These are phyloP conservation scores for Pythium coloratum DNA, from an alignment of 352 stramenopile species.

Conservation along the genomic window DNA sequence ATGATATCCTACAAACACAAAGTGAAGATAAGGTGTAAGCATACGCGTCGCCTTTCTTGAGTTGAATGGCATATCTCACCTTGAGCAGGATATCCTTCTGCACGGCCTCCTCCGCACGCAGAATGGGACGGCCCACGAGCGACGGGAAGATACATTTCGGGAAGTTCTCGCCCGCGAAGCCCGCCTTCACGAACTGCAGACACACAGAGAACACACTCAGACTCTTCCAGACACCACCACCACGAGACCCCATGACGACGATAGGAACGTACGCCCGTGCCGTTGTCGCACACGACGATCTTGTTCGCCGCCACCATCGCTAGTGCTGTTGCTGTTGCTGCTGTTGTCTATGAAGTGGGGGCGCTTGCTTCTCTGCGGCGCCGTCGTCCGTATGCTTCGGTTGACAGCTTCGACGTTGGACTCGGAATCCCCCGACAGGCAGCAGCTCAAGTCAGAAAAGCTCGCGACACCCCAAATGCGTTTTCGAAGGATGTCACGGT, in stretches of 20 bases:
- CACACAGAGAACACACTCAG: conserved; percentile 10
- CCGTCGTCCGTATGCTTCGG: conserved; percentile 10
- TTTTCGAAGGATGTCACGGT: conserved; percentile 9
- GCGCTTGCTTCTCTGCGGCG: neutral
- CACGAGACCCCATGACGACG: neutral
- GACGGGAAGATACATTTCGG: conserved; percentile 94
- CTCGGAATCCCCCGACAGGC: conserved; percentile 16
- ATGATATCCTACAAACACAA: conserved; percentile 86
- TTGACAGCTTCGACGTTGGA: conserved; percentile 24
- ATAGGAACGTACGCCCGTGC: conserved; percentile 65
- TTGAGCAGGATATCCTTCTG: conserved; percentile 87
- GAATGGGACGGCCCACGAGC: conserved; percentile 92
- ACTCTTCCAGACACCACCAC: no score
- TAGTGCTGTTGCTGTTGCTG: neutral
- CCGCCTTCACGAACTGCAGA: conserved; percentile 87
- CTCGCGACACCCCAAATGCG: conserved; percentile 8
- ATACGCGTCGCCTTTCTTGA: no score
- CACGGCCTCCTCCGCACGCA: conserved; percentile 92
- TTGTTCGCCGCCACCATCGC: conserved; percentile 85
- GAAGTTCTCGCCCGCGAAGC: conserved; percentile 95
- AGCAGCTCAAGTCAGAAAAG: conserved; percentile 12
- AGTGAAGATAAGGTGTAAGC: neutral
- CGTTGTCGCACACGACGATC: conserved; percentile 89
- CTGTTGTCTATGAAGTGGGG: neutral
- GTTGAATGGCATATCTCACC: conserved; percentile 26